Evolutionary conservation across 768 basidiomycete genomes (phyloP).

Genomic region (Punctularia strigosozonata): DNA sequence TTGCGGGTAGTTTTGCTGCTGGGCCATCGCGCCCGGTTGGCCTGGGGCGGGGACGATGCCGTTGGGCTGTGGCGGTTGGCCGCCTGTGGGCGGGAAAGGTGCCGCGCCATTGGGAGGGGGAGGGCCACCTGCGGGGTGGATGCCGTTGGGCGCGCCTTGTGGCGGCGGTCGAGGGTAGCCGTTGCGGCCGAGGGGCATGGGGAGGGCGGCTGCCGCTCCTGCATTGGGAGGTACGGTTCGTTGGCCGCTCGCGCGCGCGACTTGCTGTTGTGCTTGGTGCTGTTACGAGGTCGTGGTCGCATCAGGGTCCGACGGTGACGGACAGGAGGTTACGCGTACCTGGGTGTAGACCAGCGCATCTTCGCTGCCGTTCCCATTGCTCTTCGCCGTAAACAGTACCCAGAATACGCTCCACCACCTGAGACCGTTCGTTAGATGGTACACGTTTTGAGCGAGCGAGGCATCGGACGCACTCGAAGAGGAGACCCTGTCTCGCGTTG

Average conservation of each 20-base stretch:
- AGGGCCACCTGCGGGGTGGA: conserved; percentile 13
- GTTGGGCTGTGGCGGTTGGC: conserved; percentile 24
- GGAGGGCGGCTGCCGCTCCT: conserved; percentile 5
- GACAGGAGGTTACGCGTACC: conserved; percentile 27
- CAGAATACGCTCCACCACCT: conserved; percentile 91
- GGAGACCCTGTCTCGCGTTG: conserved; percentile 70
- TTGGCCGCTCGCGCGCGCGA: conserved; percentile 10
- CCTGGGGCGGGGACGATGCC: conserved; percentile 13
- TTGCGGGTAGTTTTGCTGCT: background rate
- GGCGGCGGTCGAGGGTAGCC: conserved; percentile 22
- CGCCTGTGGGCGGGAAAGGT: conserved; percentile 18
- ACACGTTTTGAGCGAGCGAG: conserved; percentile 6
- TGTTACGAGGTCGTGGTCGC: conserved; percentile 6
- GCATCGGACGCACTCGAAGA: conserved; percentile 56
- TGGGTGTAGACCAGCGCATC: conserved; percentile 64
- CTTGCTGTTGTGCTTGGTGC: conserved; percentile 14
- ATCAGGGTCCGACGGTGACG: conserved; percentile 10
- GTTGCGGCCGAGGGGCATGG: conserved; percentile 9
- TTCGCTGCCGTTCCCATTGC: conserved; percentile 49
- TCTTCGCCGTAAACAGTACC: conserved; percentile 76
- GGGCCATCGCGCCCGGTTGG: background rate
- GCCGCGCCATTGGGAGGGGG: conserved; percentile 7
- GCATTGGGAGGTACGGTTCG: conserved; percentile 6
- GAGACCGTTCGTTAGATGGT: conserved; percentile 7
- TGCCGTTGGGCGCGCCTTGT: conserved; percentile 18